Evolutionary conservation across 2,329 filamentous ascomycete species (phyloP).

Genomic region (Penicillium sp.): DNA sequence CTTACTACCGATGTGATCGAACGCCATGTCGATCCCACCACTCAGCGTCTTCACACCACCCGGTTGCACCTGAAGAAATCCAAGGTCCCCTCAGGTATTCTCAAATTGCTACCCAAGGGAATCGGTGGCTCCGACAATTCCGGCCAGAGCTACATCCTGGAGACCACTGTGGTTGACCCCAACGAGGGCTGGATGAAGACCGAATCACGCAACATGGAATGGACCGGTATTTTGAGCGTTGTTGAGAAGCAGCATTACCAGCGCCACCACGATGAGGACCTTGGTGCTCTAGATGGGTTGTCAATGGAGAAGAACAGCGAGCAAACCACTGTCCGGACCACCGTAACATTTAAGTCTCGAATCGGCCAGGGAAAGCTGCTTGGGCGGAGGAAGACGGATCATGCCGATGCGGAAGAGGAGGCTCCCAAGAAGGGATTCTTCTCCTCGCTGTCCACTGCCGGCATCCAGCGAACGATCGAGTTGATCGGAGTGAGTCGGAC

Average conservation of each 20-base stretch:
- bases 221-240: slow-evolving; percentile 61
- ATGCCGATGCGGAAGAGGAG: slow-evolving; percentile 48
- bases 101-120: slow-evolving; percentile 58
- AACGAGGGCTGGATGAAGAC: slow-evolving; percentile 63
- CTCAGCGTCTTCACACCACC: slow-evolving; percentile 57
- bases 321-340: slow-evolving; percentile 56
- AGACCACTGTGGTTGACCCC: slow-evolving; percentile 58
- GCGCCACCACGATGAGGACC: slow-evolving; percentile 36
- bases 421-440: slow-evolving; percentile 54
- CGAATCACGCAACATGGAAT: slow-evolving; percentile 61
- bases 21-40: slow-evolving; percentile 56
- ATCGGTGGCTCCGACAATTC: slow-evolving; percentile 55
- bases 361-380: slow-evolving; percentile 56
- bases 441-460: slow-evolving; percentile 55
- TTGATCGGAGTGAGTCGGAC: slow-evolving; percentile 58
- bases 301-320: slow-evolving; percentile 39
- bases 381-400: slow-evolving; percentile 38
- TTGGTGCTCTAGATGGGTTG: slow-evolving; percentile 25
- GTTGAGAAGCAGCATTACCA: slow-evolving; percentile 58
- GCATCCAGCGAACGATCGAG: slow-evolving; percentile 61
- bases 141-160: slow-evolving; percentile 60
- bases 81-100: slow-evolving; percentile 57
- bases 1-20: slow-evolving; percentile 63
- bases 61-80: slow-evolving; percentile 61
- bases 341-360: slow-evolving; percentile 58